phyloP scores from a whole-genome alignment of 2,329 filamentous ascomycete species.

The Pezicula neosporulosa region DNA sequence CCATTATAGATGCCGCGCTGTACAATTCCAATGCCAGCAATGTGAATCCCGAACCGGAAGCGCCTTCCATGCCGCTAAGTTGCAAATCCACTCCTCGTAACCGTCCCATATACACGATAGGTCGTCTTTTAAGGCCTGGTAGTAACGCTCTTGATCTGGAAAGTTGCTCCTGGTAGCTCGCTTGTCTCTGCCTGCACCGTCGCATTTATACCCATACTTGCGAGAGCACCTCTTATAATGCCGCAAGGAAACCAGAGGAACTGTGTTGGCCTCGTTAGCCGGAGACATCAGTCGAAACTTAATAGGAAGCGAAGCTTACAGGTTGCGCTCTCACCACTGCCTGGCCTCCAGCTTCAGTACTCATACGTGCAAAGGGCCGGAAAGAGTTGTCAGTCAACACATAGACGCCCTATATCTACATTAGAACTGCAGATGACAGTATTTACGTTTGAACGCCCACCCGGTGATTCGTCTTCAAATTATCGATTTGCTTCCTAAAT shows the following conservation, averaged over 20 bases:
- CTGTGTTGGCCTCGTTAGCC: constrained; percentile 36
- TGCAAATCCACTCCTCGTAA: constrained; percentile 1
- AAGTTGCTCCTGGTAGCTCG: constrained; percentile 84
- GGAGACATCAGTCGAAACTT: not conserved
- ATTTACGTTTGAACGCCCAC: constrained; percentile 38
- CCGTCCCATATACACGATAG: not conserved
- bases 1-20: not conserved
- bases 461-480: constrained; percentile 95
- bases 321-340: constrained; percentile 74
- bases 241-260: constrained; percentile 96
- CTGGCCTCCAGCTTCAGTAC: constrained; percentile 71
- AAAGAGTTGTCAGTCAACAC: constrained; percentile 93
- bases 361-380: constrained; percentile 86
- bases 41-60: constrained; percentile 5
- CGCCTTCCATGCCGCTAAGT: constrained; percentile 25
- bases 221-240: constrained; percentile 84
- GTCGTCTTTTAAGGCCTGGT: constrained; percentile 50
- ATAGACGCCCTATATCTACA: constrained; percentile 70
- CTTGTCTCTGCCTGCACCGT: constrained; percentile 88
- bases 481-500: constrained; percentile 97
- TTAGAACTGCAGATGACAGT: too few relatives aligned
- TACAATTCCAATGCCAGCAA: not conserved
- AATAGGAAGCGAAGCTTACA: constrained; percentile 46
- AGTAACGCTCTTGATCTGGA: constrained; percentile 87
- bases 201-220: constrained; percentile 86